Evolutionary conservation across 306 rosid species (phyloP), one percentile per base, ranked within the genome.

Genomic region (Fagus sylvatica): DNA sequence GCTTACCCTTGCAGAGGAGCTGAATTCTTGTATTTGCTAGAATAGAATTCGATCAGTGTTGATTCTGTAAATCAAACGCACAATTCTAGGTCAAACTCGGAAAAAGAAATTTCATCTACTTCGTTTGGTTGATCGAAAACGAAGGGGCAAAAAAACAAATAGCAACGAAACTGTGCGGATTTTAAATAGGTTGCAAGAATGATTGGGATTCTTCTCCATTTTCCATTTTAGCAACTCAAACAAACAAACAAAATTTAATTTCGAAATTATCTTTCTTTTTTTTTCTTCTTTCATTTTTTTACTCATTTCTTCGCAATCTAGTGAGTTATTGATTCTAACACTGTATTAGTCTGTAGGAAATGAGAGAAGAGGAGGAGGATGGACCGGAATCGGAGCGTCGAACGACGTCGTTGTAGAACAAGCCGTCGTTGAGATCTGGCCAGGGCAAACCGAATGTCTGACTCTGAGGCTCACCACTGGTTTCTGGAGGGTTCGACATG

Each of bases 391-490:
- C 91, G 60, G 93, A 81, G 78, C 89, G 17, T 36, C 84, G 83
- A 69, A 95, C 90, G 88, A 88, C 87, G 91, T 95, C 96, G 89
- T 78, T 39, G 82, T 94, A 94, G 74, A 71, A 56, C 78, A 95
- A 86, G 33, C 98, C 98, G 61, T 91, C 91, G 73, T 95, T 95
- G 82, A 91, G 91, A 37, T 89, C 88, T 19, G 97, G 93, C 98
- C 98, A 95, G 1, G 93, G 83, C 71, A 79, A 11, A 74, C 91
- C 91, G 75, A 88, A 81, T 4, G 79, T 60, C 55, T 22, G 74
- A 68, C 59, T 5, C 60, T 33, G 74, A 28, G 48, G 2, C 51
- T 2, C 13, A 46, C 36, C 13, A 46, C 36, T 16, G n/a, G 59
- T 37, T 4, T 28, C 71, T 53, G 82, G 53, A 79, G 74, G 6